Percentiles rank a stretch among this genome's conserved stretches.
These are phyloP conservation scores for Phytophthora megakarya DNA, from an alignment of 352 stramenopile genomes.

Conservation along the genomic window DNA sequence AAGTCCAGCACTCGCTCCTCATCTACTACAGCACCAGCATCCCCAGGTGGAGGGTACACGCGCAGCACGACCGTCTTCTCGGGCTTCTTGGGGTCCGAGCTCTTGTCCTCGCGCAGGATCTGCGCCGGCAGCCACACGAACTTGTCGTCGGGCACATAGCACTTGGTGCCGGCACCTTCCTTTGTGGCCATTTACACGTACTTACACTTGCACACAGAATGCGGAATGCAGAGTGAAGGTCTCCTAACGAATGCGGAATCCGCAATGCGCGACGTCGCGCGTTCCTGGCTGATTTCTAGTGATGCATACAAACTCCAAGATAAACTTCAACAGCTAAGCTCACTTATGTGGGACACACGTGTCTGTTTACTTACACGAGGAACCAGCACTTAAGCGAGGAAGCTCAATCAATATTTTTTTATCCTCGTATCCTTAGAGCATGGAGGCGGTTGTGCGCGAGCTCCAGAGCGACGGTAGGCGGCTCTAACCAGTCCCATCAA, in stretches of 20 bases:
- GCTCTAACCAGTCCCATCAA: neutral
- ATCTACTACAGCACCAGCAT: constrained; percentile 18
- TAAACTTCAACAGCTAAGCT: constrained; percentile 28
- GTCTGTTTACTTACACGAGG: too few relatives aligned
- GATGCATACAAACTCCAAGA: constrained; percentile 32
- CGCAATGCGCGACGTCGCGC: constrained; percentile 3
- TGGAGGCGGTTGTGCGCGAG: constrained; percentile 76
- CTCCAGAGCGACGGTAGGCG: constrained; percentile 70
- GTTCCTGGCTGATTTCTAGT: constrained; percentile 15
- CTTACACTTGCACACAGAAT: neutral
- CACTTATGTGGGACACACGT: too few relatives aligned
- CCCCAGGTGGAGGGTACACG: constrained; percentile 44
- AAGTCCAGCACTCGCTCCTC: constrained; percentile 77
- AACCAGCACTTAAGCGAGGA: too few relatives aligned
- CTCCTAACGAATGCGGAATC: constrained; percentile 5
- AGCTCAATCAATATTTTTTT: too few relatives aligned
- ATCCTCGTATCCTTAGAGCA: too few relatives aligned
- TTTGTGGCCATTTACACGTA: constrained; percentile 24
- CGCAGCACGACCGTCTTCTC: constrained; percentile 67
- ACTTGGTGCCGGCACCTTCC: constrained; percentile 64
- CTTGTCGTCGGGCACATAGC: constrained; percentile 81
- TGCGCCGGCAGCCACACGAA: constrained; percentile 81
- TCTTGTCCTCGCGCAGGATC: constrained; percentile 68
- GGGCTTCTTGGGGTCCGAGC: constrained; percentile 50
- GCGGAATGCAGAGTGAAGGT: constrained; percentile 30